These are phyloP conservation scores for Hemileia vastatrix DNA, from an alignment of 1,284 basidiomycete genomes.

Conservation along the genomic window DNA sequence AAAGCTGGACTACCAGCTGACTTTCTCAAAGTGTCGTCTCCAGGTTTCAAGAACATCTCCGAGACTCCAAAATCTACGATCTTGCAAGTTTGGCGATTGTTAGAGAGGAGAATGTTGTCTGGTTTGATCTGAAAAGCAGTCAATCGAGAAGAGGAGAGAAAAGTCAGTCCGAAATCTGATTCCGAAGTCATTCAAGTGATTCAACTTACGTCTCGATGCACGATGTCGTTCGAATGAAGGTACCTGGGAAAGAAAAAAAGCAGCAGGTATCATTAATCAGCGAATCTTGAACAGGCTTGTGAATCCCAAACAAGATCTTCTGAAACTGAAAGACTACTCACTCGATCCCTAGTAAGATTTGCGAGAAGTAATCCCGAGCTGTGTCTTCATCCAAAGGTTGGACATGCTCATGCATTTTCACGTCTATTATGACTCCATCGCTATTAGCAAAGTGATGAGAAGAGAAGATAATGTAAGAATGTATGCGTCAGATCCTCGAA, in stretches of 20 bases:
- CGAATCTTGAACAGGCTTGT: too few species aligned
- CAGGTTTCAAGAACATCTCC: slow-evolving; percentile 4
- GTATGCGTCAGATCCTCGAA: not conserved
- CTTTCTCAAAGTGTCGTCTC: slow-evolving; percentile 10
- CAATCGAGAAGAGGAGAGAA: too few species aligned
- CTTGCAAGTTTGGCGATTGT: slow-evolving; percentile 1
- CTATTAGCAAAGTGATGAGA: slow-evolving; percentile 1
- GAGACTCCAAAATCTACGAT: slow-evolving; percentile 15
- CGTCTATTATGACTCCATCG: slow-evolving; percentile 6
- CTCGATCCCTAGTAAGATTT: slow-evolving; percentile 10
- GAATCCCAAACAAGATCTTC: too few species aligned
- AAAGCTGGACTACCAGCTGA: slow-evolving; percentile 12
- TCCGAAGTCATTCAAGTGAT: too few species aligned
- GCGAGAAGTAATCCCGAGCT: slow-evolving; percentile 1
- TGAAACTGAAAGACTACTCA: too few species aligned
- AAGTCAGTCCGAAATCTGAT: too few species aligned
- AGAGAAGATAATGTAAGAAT: not conserved
- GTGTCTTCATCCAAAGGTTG: too few species aligned
- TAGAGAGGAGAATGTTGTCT: slow-evolving; percentile 1
- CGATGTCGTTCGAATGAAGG: slow-evolving; percentile 8
- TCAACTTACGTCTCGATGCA: slow-evolving; percentile 11
- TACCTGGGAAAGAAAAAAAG: too few species aligned
- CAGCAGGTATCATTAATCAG: too few species aligned
- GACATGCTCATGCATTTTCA: too few species aligned
- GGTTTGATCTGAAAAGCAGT: too few species aligned